These are phyloP conservation scores for Endotrypanum monterogeii DNA, from an alignment of 208 protist genomes.

Conservation along the genomic window DNA sequence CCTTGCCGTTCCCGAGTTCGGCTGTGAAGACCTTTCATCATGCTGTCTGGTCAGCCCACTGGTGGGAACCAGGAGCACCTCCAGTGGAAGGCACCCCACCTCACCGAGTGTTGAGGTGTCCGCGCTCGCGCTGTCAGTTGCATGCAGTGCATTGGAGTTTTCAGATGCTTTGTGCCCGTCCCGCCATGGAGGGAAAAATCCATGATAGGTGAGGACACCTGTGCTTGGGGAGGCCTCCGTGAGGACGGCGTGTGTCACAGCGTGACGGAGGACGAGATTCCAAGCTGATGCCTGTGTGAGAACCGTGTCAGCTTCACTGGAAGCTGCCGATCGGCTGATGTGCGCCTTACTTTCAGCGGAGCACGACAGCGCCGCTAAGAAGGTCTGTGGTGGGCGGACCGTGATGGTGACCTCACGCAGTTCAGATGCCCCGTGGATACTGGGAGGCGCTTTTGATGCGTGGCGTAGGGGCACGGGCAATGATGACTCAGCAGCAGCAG, in stretches of 20 bases:
- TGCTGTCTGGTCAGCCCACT: background rate
- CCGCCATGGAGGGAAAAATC: slow-evolving; percentile 20
- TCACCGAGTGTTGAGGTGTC: background rate
- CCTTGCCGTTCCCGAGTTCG: background rate
- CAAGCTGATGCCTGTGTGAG: background rate
- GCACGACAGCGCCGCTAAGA: background rate
- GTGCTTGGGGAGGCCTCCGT: slow-evolving; percentile 5
- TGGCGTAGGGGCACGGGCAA: slow-evolving; percentile 17
- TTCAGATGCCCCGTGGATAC: background rate
- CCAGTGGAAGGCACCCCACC: slow-evolving; percentile 14
- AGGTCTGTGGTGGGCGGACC: slow-evolving; percentile 2
- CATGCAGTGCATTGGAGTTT: background rate
- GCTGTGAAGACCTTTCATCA: background rate
- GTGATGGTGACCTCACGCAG: slow-evolving; percentile 28
- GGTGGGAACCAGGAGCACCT: slow-evolving; percentile 18
- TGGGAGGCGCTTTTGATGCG: background rate
- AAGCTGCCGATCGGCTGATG: background rate
- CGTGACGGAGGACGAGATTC: slow-evolving; percentile 18
- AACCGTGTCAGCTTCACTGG: background rate
- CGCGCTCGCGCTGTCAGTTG: background rate
- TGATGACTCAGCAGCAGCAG: background rate
- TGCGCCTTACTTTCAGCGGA: background rate
- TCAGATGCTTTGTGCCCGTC: background rate
- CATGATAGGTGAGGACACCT: slow-evolving; percentile 19
- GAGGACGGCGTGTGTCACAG: slow-evolving; percentile 17